These are phyloP conservation scores for Aegle marmelos DNA, from an alignment of 345 rosid species.

Conservation along the genomic window DNA sequence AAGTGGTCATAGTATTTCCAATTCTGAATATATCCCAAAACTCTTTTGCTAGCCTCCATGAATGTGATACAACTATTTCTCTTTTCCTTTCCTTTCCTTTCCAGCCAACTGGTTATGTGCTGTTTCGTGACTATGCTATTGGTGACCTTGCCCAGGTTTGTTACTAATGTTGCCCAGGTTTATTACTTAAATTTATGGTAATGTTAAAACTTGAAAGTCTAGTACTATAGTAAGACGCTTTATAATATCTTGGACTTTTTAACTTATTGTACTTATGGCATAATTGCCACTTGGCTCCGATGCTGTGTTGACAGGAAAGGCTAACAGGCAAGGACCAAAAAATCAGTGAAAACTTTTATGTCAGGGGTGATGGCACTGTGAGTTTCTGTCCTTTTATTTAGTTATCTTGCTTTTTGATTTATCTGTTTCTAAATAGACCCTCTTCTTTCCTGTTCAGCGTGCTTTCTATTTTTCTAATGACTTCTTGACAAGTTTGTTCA, in stretches of 20 bases:
- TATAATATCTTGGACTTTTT: not conserved
- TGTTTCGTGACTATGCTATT: slow-evolving; percentile 82
- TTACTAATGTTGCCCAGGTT: slow-evolving; percentile 66
- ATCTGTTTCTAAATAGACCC: not conserved
- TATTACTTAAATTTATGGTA: not conserved
- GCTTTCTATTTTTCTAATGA: slow-evolving; percentile 88
- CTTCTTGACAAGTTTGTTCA: slow-evolving; percentile 62
- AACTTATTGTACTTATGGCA: not conserved
- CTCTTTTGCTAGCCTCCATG: not conserved
- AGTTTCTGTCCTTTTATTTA: slow-evolving; percentile 30
- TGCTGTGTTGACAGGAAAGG: slow-evolving; percentile 63
- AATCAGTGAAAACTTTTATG: slow-evolving; percentile 85
- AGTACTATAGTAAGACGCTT: not conserved
- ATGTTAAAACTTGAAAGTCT: not conserved
- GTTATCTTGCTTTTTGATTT: not conserved
- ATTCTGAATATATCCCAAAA: not conserved
- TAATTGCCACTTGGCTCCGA: slow-evolving; percentile 7
- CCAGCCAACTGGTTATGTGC: slow-evolving; percentile 76
- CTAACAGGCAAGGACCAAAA: slow-evolving; percentile 75
- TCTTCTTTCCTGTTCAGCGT: slow-evolving; percentile 49
- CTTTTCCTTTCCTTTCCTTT: slow-evolving; percentile 13
- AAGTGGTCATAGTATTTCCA: slow-evolving; percentile 4
- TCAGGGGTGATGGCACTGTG: slow-evolving; percentile 97
- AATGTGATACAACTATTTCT: slow-evolving; percentile 4
- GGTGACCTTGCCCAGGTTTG: slow-evolving; percentile 96